A percentile compares a stretch with the other conserved stretches of the same genome.
phyloP scores from a whole-genome alignment of 441 rosid genomes.

The Mallotus japonicus region DNA sequence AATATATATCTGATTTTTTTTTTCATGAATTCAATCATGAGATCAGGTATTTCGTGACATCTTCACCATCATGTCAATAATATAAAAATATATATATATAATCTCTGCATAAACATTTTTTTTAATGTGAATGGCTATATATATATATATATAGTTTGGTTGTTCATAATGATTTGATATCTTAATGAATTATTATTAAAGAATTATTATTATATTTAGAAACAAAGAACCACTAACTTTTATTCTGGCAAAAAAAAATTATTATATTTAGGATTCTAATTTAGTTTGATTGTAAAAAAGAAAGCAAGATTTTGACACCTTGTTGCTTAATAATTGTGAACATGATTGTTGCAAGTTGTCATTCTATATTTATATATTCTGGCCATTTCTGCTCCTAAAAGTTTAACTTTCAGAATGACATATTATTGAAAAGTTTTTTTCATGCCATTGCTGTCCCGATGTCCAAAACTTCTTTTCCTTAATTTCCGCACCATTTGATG shows the following conservation, averaged over 20 bases:
- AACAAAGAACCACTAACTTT: too few relatives aligned
- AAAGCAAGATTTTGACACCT: background rate
- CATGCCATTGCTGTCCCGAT: background rate
- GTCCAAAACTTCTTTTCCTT: background rate
- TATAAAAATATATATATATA: too few relatives aligned
- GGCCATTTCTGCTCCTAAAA: background rate
- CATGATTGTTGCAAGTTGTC: background rate
- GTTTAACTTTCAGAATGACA: background rate
- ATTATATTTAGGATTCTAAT: background rate
- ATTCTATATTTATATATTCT: too few relatives aligned
- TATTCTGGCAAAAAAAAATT: too few relatives aligned
- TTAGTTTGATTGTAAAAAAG: slow-evolving; percentile 10
- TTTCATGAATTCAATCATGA: too few relatives aligned
- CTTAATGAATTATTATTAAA: background rate
- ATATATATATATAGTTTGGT: background rate
- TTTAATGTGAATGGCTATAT: background rate
- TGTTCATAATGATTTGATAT: background rate
- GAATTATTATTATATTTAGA: too few relatives aligned
- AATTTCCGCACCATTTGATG: background rate
- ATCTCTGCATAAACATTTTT: background rate
- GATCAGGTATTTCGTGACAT: too few relatives aligned
- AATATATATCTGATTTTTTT: background rate
- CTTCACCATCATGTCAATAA: too few relatives aligned
- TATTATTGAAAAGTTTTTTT: background rate
- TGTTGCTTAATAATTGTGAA: slow-evolving; percentile 4